Evolutionary conservation across 139 green algal genomes (phyloP), one percentile per base, ranked within the genome.

Genomic region (Yamagishiella unicocca): DNA sequence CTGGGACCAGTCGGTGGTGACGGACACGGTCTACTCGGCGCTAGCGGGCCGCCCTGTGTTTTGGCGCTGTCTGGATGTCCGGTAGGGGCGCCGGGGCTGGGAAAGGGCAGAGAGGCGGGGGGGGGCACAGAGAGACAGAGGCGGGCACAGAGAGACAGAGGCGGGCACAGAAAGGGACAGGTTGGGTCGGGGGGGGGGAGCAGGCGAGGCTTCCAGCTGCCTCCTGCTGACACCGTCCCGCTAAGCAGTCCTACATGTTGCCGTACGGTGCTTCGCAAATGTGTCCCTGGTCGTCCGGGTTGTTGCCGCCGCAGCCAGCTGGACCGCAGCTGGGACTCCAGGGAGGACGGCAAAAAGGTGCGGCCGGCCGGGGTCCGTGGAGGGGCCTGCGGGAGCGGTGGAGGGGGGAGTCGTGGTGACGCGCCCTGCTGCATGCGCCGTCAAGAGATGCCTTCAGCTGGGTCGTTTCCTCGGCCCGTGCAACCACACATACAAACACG

Each of bases 21-120:
- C 79, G 24, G 79, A 85, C 79, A 22, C 79, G 27, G 31, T 85
- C 25, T 64, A n/a, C 29, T 73, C 50, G 33, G 61, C 61, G 22
- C 31, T 85, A 61, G 79, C 31, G 61, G 79, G 79, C 7, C 79
- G 79, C 22, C 79, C 79, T 25, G 22, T 85, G 22, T 85, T 75
- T 42, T 10, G 19, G 42, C 79, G 58, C 29, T 85, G 79, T 40
- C 40, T 85, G 79, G 79, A 62, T 4, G 25, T 27, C 10, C 42
- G 72, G 72, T 46, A 45, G 25, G 19, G n/a, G 40, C 40, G 27
- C 42, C 24, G 27, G 29, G 21, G 37, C 21, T 62, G 72, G 43
- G 29, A 8, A 8, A 43, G n/a, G n/a, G 38, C 40, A 25, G 29
- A 31, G 58, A 67, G 58, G 58, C 6, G 58, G 58, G 14, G 19